phyloP scores from a whole-genome alignment of 768 basidiomycete genomes.

The Tricholoma furcatifolium region DNA sequence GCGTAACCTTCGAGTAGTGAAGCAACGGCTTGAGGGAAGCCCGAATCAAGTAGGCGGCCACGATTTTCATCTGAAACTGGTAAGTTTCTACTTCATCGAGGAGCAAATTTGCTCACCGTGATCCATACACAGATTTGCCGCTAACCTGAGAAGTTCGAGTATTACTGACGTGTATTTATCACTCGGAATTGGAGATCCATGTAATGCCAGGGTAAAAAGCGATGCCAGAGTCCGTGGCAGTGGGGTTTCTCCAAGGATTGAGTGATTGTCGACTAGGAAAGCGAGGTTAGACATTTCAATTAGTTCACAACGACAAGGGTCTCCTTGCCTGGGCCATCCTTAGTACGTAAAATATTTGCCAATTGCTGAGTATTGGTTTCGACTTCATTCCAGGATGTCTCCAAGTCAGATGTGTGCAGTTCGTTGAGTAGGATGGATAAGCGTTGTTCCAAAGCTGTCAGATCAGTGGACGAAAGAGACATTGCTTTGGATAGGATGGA shows the following conservation, averaged over 20 bases:
- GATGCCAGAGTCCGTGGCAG: conserved; percentile 66
- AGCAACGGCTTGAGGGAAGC: conserved; percentile 65
- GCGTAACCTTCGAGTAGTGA: conserved; percentile 70
- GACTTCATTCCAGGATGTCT: conserved; percentile 49
- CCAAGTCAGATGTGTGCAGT: conserved; percentile 30
- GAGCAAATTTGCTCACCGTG: conserved; percentile 50
- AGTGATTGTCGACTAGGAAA: conserved; percentile 65
- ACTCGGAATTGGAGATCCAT: conserved; percentile 44
- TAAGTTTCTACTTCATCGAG: conserved; percentile 3
- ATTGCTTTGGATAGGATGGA: conserved; percentile 12
- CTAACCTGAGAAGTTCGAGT: conserved; percentile 72
- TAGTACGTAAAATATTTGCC: conserved; percentile 61
- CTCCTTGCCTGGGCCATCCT: conserved; percentile 48
- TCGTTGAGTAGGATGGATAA: conserved; percentile 27
- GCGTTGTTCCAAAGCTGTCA: conserved; percentile 31
- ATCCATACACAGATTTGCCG: conserved; percentile 84
- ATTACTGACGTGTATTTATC: conserved; percentile 48
- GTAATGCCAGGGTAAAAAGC: conserved; percentile 55
- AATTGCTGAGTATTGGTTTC: conserved; percentile 52
- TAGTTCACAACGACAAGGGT: neutral
- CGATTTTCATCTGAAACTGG: conserved; percentile 67
- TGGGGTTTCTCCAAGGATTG: conserved; percentile 59
- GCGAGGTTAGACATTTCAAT: conserved; percentile 2
- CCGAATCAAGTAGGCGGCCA: conserved; percentile 64
- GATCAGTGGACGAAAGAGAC: conserved; percentile 29